A percentile compares a stretch with the other conserved stretches of the same genome.
Conservation (phyloP, 768 basidiomycete genomes). For the Tulasnella sp. region DNA sequence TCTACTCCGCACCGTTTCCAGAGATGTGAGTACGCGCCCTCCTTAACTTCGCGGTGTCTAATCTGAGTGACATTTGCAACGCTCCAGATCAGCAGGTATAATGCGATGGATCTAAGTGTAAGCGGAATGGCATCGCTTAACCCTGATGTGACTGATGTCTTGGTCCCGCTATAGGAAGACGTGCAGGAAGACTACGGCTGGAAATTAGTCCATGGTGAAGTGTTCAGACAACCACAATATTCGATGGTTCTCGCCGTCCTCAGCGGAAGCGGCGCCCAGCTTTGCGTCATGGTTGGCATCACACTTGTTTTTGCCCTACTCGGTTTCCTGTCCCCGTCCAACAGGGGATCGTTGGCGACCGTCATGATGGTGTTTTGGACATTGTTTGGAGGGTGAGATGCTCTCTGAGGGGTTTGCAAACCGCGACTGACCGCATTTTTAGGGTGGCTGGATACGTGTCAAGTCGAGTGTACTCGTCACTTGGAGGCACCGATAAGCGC, state of each 20-base stretch:
- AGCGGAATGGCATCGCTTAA: slow-evolving; percentile 22
- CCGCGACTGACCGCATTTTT: slow-evolving; percentile 3
- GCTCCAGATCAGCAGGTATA: slow-evolving; percentile 74
- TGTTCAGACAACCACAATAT: slow-evolving; percentile 72
- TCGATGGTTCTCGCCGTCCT: slow-evolving; percentile 71
- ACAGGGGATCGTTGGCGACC: slow-evolving; percentile 86
- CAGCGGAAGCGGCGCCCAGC: slow-evolving; percentile 82
- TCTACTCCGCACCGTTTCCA: slow-evolving; percentile 68
- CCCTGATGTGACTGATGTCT: background rate
- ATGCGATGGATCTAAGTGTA: slow-evolving; percentile 82
- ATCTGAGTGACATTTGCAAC: background rate
- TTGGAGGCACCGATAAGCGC: slow-evolving; percentile 65
- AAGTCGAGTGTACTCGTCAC: slow-evolving; percentile 62
- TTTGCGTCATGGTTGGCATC: slow-evolving; percentile 74
- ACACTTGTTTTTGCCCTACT: slow-evolving; percentile 87
- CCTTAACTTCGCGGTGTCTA: background rate
- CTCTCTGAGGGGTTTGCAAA: background rate
- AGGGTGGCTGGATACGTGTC: slow-evolving; percentile 87
- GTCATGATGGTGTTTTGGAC: slow-evolving; percentile 94
- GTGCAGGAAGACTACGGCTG: slow-evolving; percentile 98
- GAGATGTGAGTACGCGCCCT: slow-evolving; percentile 48
- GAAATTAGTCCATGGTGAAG: slow-evolving; percentile 95
- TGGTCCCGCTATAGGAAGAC: slow-evolving; percentile 48
- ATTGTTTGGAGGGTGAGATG: slow-evolving; percentile 65
- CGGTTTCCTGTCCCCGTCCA: slow-evolving; percentile 91